Evolutionary conservation across 1,139 yeast species (phyloP), one percentile per base, ranked within the genome.

Genomic region (Hansenula sp.): DNA sequence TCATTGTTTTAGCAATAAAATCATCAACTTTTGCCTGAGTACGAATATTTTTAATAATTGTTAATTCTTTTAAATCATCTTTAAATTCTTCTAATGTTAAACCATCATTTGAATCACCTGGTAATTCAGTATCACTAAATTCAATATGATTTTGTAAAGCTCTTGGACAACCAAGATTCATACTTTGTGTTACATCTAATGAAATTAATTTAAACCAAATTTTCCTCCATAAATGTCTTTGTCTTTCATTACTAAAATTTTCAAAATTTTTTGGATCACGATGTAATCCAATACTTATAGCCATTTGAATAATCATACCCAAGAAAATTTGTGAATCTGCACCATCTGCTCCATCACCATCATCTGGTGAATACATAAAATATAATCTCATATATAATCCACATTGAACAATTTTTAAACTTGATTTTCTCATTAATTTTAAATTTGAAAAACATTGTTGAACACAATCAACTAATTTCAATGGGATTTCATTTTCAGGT

Each of bases 201-300:
- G 64, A 60, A 5, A 71, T 51, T 19, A 74, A 47, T 33, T 66
- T 68, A 47, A 62, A 68, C 69, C 71, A 75, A 1, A 73, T 62
- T 43, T 73, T 66, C 47, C 77, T 64, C 78, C 78, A 71, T 4
- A 67, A 38, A 38, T 58, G 61, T 40, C 59, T 48, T 41, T 53
- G 57, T 35, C 43, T 43, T 29, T 50, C 56, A 43, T 61, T 49
- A 19, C 47, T 45, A 29, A 55, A 55, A 33, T 55, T 55, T 24
- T 55, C 59, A 48, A 72, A 75, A 42, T 67, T 62, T 34, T 65
- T 68, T 1, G 82, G 81, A 50, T 77, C 81, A 48, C 79, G 65
- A 51, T 75, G 74, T 2, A 74, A 52, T 13, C 82, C 83, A 48
- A 72, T 65, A 38, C 73, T 65, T 42, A 75, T 65, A n/a, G 74